Evolutionary conservation across 2,329 filamentous ascomycete genomes (phyloP), one percentile per base, ranked within the genome.

Genomic region (Fusarium euwallaceae): DNA sequence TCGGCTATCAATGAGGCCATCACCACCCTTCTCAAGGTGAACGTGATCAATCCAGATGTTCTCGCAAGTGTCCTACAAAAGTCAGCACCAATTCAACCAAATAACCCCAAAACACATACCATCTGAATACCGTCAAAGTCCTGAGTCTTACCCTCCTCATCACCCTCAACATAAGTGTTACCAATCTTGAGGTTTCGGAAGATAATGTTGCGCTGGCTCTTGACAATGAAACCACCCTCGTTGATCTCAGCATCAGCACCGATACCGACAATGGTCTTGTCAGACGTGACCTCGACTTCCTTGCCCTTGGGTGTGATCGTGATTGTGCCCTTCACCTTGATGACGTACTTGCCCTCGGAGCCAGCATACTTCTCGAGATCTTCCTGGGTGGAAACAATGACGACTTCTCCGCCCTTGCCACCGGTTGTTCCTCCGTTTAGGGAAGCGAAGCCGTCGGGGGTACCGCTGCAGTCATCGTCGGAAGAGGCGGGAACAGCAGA

Each of bases 11-110:
- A 79, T 69, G 12, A 77, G 69, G 6, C 78, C 77, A 29, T 79
- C 77, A n/a, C 77, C 74, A 9, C 64, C 71, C 22, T 67, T 68
- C 41, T 79, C 77, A 4, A 79, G 67, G 43, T 76, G 66, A 22
- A 72, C 74, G 53, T 79, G 77, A 58, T 79, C 78, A 34, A 79
- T 79, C 77, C 77, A 79, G 61, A 79, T 75, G 58, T 79, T 79
- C 45, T 72, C 71, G 17, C 72, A 68, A 29, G 51, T 69, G 12
- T 74, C 72, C 72, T 74, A 12, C 0, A 5, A 27, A 12, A 22
- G 27, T 69, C 34, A 72, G 53, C 10, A 24, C 10, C 6, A 4
- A 17, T 8, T 4, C 7, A 12, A 6, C 6, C 4, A 16, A 16
- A 12, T 6, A 2, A 14, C 1, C 3, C 12, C 12, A 27, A 1